These are phyloP conservation scores for Rugonectria rugulosa DNA, from an alignment of 2,329 filamentous ascomycete species.

Conservation along the genomic window DNA sequence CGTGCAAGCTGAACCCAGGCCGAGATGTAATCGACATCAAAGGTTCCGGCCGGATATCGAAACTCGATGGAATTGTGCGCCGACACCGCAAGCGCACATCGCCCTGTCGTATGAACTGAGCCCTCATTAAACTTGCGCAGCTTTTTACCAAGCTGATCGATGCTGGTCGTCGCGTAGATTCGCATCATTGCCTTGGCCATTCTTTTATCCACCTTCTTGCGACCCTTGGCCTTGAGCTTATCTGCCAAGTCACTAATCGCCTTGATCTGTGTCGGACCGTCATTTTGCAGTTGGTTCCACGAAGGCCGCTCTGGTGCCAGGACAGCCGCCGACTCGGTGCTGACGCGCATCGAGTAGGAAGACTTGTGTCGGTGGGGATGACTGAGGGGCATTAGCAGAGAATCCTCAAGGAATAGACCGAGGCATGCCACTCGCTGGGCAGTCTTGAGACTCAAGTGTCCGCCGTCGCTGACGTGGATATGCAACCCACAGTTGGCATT, in stretches of 20 bases:
- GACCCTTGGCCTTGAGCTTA: conserved; percentile 13
- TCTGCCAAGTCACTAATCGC: conserved; percentile 5
- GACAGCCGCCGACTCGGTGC: conserved; percentile 28
- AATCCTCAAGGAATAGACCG: conserved; percentile 33
- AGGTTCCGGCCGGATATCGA: conserved; percentile 38
- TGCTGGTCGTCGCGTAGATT: conserved; percentile 23
- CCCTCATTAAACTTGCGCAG: conserved; percentile 36
- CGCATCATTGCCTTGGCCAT: conserved; percentile 26
- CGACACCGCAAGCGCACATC: conserved; percentile 36
- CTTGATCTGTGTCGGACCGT: conserved; percentile 17
- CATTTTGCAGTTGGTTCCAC: conserved; percentile 13
- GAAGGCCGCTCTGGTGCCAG: neutral
- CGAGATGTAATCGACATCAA: conserved; percentile 36
- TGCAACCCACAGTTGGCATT: conserved; percentile 39
- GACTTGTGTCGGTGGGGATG: conserved; percentile 34
- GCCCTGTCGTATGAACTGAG: conserved; percentile 30
- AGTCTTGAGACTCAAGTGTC: conserved; percentile 25
- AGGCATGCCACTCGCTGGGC: conserved; percentile 31
- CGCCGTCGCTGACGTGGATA: conserved; percentile 35
- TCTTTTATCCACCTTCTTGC: conserved; percentile 19
- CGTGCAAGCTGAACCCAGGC: conserved; percentile 36
- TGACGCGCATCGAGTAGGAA: conserved; percentile 27
- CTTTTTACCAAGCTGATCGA: conserved; percentile 17
- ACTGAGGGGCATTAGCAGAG: conserved; percentile 32
- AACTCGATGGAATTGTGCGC: conserved; percentile 39